phyloP scores from a whole-genome alignment of 116 monocot genomes.

The Zostera marina region DNA sequence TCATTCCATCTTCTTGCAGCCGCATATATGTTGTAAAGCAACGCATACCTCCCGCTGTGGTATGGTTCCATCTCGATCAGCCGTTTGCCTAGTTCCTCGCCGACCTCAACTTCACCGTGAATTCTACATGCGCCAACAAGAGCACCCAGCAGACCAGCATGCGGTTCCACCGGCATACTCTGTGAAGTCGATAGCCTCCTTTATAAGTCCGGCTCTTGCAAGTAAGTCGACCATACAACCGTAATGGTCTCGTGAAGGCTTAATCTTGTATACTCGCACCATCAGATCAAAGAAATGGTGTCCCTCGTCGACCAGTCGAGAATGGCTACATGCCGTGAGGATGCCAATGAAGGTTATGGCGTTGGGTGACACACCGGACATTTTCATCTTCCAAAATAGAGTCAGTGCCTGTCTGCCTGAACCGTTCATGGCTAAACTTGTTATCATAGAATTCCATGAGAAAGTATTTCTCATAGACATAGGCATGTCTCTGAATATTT shows the following conservation, averaged over 20 bases:
- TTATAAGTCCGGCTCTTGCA: conserved; percentile 43
- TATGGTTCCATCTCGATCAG: conserved; percentile 45
- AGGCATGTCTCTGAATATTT: conserved; percentile 44
- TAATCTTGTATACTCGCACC: conserved; percentile 26
- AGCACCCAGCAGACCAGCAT: conserved; percentile 40
- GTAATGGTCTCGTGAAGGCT: conserved; percentile 60
- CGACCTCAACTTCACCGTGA: conserved; percentile 36
- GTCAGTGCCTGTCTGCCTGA: conserved; percentile 29
- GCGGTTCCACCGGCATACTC: conserved; percentile 49
- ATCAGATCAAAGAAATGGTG: conserved; percentile 38
- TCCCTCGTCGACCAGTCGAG: conserved; percentile 51
- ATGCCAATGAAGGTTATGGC: conserved; percentile 41
- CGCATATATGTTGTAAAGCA: conserved; percentile 52
- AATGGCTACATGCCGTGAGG: conserved; percentile 57
- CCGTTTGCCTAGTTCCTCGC: conserved; percentile 34
- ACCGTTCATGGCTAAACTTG: conserved; percentile 61
- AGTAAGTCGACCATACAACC: conserved; percentile 76
- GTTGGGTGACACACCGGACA: conserved; percentile 33
- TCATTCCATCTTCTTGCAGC: conserved; percentile 54
- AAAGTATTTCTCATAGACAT: conserved; percentile 58
- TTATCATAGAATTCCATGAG: conserved; percentile 67
- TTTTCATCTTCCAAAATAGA: conserved; percentile 59
- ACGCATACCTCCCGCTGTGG: conserved; percentile 41
- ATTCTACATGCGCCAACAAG: conserved; percentile 51
- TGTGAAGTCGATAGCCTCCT: conserved; percentile 50